Evolutionary conservation across 75 land plant genomes (phyloP), one percentile per base, ranked within the genome.

Genomic region (Pinus albicaulis): DNA sequence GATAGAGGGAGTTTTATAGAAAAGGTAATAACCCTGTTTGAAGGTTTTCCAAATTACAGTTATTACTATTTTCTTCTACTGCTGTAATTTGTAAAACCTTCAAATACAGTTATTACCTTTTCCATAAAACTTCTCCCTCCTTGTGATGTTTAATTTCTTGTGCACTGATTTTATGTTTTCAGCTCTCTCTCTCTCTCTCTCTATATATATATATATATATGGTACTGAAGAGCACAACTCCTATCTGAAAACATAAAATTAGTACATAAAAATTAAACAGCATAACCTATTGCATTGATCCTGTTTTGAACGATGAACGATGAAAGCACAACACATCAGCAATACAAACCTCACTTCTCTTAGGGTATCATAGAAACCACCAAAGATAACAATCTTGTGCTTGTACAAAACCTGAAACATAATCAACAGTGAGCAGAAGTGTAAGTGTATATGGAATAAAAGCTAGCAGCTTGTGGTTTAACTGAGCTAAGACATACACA

Each of bases 351-450:
- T 98, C 71, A 98, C 99, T 95, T 98, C 99, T 86, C 99, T 85
- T 28, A 98, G 87, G 72, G 99, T 98, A 81, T 98, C 99, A 81
- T 98, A 98, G 82, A 98, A 98, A 38, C 99, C 99, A 74, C 99
- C 99, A 88, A 98, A 98, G 73, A 95, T 76, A 75, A 98, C 83
- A 65, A 98, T 84, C 76, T 98, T 98, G 81, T 95, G 98, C 91
- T 98, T 98, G 88, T 95, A 98, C 24, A 98, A 78, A 48, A 91
- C 91, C 99, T 98, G 89, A 20, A 76, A 61, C 24, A 55, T 57
- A n/a, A 24, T 23, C 71, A 58, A 58, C 13, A 15, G 23, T 55
- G 75, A 55, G 60, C 26, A 74, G 69, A 63, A 58, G 28, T 19
- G 7, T 72, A 66, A 58, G 57, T 53, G 16, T 53, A 74, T 14